These are phyloP conservation scores for Gossypium turneri DNA, from an alignment of 345 rosid species.

Conservation along the genomic window DNA sequence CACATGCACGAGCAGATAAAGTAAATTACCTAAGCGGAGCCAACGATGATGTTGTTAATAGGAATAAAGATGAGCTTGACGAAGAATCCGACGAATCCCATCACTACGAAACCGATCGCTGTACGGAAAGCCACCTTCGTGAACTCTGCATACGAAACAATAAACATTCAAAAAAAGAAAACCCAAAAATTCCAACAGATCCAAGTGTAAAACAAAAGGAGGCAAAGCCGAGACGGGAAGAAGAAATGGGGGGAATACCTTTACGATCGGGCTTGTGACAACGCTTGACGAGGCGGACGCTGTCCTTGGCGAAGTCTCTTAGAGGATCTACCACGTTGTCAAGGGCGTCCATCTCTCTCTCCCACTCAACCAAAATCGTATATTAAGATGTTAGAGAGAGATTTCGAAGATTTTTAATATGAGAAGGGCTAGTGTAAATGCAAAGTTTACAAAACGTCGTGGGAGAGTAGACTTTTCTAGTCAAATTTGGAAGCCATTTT, in stretches of 20 bases:
- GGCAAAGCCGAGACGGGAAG: too few relatives aligned
- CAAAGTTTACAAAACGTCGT: not conserved
- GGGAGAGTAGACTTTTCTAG: not conserved
- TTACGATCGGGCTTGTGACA: constrained; percentile 85
- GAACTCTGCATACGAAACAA: constrained; percentile 41
- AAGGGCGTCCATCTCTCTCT: constrained; percentile 54
- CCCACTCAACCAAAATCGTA: not conserved
- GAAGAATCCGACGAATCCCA: constrained; percentile 87
- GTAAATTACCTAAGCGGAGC: constrained; percentile 45
- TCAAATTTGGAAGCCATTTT: constrained; percentile 7
- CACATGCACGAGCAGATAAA: not conserved
- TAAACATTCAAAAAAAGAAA: not conserved
- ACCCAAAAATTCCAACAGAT: not conserved
- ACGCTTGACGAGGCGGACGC: constrained; percentile 72
- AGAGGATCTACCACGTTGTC: constrained; percentile 63
- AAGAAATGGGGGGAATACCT: constrained; percentile 23
- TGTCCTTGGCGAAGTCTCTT: constrained; percentile 74
- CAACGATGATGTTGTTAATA: constrained; percentile 83
- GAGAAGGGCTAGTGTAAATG: not conserved
- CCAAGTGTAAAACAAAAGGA: not conserved
- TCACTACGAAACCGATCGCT: constrained; percentile 80
- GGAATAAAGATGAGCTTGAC: constrained; percentile 83
- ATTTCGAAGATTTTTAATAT: not conserved
- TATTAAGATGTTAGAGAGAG: not conserved
- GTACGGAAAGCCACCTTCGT: constrained; percentile 76